Base-by-base conservation (phyloP, 495 filamentous ascomycete genomes). In the Lepraria neglecta region DNA sequence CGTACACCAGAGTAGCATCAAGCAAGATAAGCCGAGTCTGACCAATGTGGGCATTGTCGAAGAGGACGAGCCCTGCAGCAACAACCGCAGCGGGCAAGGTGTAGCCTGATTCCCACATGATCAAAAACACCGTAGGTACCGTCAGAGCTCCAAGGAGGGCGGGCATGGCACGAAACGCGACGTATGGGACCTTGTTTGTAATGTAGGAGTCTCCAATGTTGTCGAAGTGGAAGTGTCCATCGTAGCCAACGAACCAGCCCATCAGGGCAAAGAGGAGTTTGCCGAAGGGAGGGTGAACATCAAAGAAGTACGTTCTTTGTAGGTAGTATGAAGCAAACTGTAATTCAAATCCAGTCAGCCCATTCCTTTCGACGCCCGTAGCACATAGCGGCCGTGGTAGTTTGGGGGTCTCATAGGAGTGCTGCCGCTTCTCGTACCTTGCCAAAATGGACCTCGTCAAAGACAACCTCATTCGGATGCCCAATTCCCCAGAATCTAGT, bases 101-200 rank as follows among this genome's bases (percentile, higher is more conserved):
- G 69, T 97, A 99, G 57, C 92, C 95, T 14, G 92, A 96, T 75
- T 99, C 94, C 94, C 94, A 97, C 94, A 99, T 99, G 67, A 95
- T 97, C 74, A 95, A 71, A 74, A 94, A 99, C 17, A 90, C 86
- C 21, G 92, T 88, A n/a, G 92, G 87, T 50, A 99, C 90, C 1
- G 95, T 97, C 64, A 97, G 75, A 56, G 95, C 85, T 63, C 94
- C 94, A 64, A 97, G 82, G 42, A 92, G 79, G 48, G 94, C 94
- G 14, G 94, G 95, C 84, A 99, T 84, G 38, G 91, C 89, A 54
- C 94, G 88, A 72, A 96, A 95, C 58, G 92, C 89, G 46, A 99
- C 86, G 69, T 99, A 99, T 27, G 94, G 94, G 24, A 99, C 92
- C 67, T 92, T 92, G 80, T 99, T 96, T 42, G 84, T 82, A 68